Evolutionary conservation across 495 filamentous ascomycete species (phyloP), one percentile per base, ranked within the genome.

Genomic region (Ascodesmis nigricans): DNA sequence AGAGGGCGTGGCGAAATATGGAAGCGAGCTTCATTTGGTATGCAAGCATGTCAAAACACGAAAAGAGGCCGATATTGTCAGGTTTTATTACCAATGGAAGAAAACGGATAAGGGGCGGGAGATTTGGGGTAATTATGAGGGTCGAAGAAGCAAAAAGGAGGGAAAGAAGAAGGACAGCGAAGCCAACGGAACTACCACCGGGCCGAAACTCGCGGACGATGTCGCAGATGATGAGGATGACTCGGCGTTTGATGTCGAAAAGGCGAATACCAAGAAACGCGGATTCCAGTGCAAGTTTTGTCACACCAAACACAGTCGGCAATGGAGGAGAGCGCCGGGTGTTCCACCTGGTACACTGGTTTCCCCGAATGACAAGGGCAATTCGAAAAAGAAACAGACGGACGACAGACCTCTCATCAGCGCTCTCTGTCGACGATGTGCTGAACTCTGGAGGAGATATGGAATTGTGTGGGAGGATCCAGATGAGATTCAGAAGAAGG

Each of bases 61-160:
- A 19, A 69, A 65, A 25, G 66, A 79, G 40, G 69, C 67, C 21
- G 68, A 78, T 31, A 75, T 93, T 37, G 78, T 87, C 18, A 73
- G 87, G 7, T 91, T 76, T 40, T 99, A 95, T 53, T 95, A 95
- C 54, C 76, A 76, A 45, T 99, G 90, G 90, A 99, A 99, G 61
- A 93, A 93, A 54, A 81, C 82, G 0, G 67, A 75, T 1, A 65
- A 70, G 29, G 87, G 90, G 18, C 71, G 67, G 45, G 68, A 82
- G 46, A 66, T 99, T 17, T 95, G 90, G 90, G 79, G 77, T 21
- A 74, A 67, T 33, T 92, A 76, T 38, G 73, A 78, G 38, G 78
- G 75, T 3, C 63, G 87, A 16, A 84, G 81, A 44, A 75, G 75
- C 18, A 87, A 84, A 53, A 92, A 90, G 51, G 76, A 87, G 47